Percentiles rank a stretch among this genome's conserved stretches.
Conservation (phyloP, 23 red algal species). For the Gracilaria domingensis region DNA sequence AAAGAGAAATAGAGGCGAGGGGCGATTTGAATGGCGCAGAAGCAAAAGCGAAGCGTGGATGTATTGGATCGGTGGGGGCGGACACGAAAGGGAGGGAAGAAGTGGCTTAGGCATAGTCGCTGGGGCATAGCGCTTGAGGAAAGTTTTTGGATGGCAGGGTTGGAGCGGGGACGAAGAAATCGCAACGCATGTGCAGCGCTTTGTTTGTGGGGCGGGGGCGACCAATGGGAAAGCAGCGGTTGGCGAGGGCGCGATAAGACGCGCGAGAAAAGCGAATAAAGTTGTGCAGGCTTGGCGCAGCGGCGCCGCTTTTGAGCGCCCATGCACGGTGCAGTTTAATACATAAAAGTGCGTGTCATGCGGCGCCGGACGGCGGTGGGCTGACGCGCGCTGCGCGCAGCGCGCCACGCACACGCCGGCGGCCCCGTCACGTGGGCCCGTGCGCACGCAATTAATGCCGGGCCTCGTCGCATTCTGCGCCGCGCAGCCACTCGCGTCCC, state of each 20-base stretch:
- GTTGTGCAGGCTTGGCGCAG: too few species aligned
- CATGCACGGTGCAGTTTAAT: slow-evolving; percentile 1
- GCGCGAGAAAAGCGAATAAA: background rate
- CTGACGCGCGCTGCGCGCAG: too few species aligned
- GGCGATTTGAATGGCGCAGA: too few species aligned
- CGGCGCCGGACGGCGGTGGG: background rate
- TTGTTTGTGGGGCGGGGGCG: background rate
- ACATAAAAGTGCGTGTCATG: background rate
- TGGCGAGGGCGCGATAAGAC: background rate
- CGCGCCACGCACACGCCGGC: too few species aligned
- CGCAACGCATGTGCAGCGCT: slow-evolving; percentile 1
- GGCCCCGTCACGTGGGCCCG: background rate
- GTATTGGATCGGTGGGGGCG: too few species aligned
- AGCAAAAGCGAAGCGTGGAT: too few species aligned
- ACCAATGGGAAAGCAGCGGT: background rate
- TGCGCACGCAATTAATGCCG: background rate
- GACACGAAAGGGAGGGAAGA: too few species aligned
- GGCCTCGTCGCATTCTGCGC: background rate
- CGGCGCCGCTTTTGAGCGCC: background rate
- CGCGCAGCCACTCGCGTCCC: background rate
- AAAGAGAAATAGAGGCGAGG: too few species aligned
- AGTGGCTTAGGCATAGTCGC: too few species aligned
- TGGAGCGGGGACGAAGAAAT: background rate
- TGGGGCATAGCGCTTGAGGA: too few species aligned
- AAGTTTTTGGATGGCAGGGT: too few species aligned